Evolutionary conservation across 257 asterid species (phyloP).

Genomic region (Plantago ovata): DNA sequence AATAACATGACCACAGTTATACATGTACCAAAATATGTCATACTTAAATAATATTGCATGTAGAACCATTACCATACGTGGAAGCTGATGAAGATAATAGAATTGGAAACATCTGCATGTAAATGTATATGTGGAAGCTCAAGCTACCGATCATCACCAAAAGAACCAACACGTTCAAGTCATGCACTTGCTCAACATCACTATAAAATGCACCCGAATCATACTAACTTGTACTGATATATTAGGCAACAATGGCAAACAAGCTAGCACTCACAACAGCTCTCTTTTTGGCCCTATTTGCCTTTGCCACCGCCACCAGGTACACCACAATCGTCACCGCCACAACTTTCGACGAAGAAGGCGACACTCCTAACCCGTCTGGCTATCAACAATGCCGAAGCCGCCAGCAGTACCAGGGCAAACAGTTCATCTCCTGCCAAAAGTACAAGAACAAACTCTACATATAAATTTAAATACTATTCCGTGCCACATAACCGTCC

Average conservation of each 20-base stretch:
- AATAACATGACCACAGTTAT: too few relatives aligned
- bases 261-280: slow-evolving; percentile 29
- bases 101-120: slow-evolving; percentile 26
- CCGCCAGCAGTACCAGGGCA: slow-evolving; percentile 26
- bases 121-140: slow-evolving; percentile 22
- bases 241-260: slow-evolving; percentile 25
- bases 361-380: background rate
- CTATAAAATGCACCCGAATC: slow-evolving; percentile 22
- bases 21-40: too few relatives aligned
- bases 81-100: slow-evolving; percentile 15
- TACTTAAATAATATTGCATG: too few relatives aligned
- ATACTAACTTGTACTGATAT: too few relatives aligned
- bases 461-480: too few relatives aligned
- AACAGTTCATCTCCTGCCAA: slow-evolving; percentile 29
- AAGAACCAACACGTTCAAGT: slow-evolving; percentile 29
- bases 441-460: too few relatives aligned
- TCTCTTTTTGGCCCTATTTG: slow-evolving; percentile 35
- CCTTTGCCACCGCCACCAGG: slow-evolving; percentile 30
- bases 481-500: too few relatives aligned
- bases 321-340: slow-evolving; percentile 39
- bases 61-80: slow-evolving; percentile 20
- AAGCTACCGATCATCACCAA: background rate
- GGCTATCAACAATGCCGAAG: slow-evolving; percentile 26
- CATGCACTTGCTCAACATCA: slow-evolving; percentile 26
- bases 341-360: slow-evolving; percentile 27